Percentiles rank a stretch among this genome's conserved stretches.
phyloP scores from a whole-genome alignment of 2,329 filamentous ascomycete species.

The Bertia moriformis region DNA sequence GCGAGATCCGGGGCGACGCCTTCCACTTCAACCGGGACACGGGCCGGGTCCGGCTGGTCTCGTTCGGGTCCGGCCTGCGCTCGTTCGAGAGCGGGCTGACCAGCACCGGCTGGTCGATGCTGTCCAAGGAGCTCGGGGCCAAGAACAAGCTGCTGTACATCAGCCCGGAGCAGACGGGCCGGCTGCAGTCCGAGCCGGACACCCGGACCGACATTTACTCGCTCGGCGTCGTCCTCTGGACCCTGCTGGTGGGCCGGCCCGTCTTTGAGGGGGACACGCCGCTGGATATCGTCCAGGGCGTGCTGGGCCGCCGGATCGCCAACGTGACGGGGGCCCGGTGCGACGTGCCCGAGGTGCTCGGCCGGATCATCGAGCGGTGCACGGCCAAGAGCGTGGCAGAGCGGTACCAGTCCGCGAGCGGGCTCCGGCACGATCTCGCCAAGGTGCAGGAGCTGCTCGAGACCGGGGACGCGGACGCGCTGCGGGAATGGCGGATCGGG shows the following conservation, averaged over 20 bases:
- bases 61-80: conserved; percentile 72
- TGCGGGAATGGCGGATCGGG: conserved; percentile 63
- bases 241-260: conserved; percentile 62
- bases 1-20: conserved; percentile 77
- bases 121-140: conserved; percentile 72
- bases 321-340: conserved; percentile 63
- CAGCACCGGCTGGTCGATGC: conserved; percentile 70
- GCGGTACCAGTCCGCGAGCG: conserved; percentile 77
- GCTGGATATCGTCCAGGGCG: conserved; percentile 81
- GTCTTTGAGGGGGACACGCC: conserved; percentile 70
- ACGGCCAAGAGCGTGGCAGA: conserved; percentile 78
- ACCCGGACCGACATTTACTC: conserved; percentile 88
- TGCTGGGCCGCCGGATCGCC: conserved; percentile 66
- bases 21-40: conserved; percentile 71
- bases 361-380: conserved; percentile 77
- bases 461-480: conserved; percentile 56
- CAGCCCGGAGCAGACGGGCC: conserved; percentile 84
- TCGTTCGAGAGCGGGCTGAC: conserved; percentile 82
- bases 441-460: conserved; percentile 61
- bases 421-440: conserved; percentile 67
- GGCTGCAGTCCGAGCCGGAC: conserved; percentile 84
- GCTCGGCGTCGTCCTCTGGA: conserved; percentile 79
- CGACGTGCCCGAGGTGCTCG: conserved; percentile 72
- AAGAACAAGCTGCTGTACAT: conserved; percentile 85
- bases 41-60: conserved; percentile 62